A percentile compares a stretch with the other conserved stretches of the same genome.
These are phyloP conservation scores for Dactylellina sp. DNA, from an alignment of 2,329 filamentous ascomycete species.

Conservation along the genomic window DNA sequence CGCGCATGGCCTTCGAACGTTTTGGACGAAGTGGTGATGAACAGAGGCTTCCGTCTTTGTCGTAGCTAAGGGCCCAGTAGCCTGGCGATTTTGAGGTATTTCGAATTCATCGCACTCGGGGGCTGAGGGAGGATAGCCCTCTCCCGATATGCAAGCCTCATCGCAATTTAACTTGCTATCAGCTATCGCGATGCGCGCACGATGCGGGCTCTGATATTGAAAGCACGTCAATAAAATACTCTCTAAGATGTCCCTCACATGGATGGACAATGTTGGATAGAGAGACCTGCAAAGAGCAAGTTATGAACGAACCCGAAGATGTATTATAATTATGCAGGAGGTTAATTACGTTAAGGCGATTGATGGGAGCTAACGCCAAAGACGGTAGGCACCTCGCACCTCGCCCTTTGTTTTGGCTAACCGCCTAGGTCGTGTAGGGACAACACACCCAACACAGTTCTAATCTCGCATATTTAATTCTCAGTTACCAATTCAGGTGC, in stretches of 20 bases:
- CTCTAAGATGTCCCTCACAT: not conserved
- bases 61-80: constrained; percentile 5
- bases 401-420: too few species aligned
- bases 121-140: not conserved
- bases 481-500: too few species aligned
- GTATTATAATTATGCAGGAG: too few species aligned
- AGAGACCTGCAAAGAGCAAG: not conserved
- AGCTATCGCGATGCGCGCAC: not conserved
- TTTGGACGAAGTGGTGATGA: not conserved
- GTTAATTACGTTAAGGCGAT: too few species aligned
- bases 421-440: too few species aligned
- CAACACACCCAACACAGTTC: too few species aligned
- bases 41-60: constrained; percentile 9
- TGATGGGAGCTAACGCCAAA: too few species aligned
- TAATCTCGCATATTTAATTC: too few species aligned
- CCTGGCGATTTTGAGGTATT: not conserved
- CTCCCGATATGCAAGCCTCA: constrained; percentile 23
- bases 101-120: not conserved
- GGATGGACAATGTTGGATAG: too few species aligned
- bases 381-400: too few species aligned
- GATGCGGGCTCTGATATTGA: not conserved
- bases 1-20: not conserved
- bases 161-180: constrained; percentile 22
- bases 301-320: not conserved
- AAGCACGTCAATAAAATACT: not conserved